Evolutionary conservation across 768 basidiomycete genomes (phyloP).

Genomic region (Psilocybe azurescens): DNA sequence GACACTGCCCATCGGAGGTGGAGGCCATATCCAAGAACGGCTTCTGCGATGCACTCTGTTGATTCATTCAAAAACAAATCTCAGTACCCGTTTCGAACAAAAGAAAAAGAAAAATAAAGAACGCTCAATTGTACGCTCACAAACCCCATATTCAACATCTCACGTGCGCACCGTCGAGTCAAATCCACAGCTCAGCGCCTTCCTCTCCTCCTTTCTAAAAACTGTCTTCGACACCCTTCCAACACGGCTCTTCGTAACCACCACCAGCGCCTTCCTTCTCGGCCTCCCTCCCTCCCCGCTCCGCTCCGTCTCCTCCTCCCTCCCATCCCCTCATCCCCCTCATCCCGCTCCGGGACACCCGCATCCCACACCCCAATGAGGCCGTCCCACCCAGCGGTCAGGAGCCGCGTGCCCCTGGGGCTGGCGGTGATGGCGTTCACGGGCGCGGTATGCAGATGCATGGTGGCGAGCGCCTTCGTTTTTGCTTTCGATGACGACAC

Average conservation of each 20-base stretch:
- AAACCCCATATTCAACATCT: slow-evolving; percentile 84
- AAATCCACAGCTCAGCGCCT: slow-evolving; percentile 81
- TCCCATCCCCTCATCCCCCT: slow-evolving; percentile 26
- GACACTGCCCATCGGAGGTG: slow-evolving; percentile 46
- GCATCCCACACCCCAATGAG: slow-evolving; percentile 74
- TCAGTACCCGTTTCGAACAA: background rate
- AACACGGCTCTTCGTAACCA: slow-evolving; percentile 84
- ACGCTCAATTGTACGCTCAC: slow-evolving; percentile 71
- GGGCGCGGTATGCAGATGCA: slow-evolving; percentile 85
- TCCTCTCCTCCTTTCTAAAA: slow-evolving; percentile 36
- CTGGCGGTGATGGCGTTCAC: slow-evolving; percentile 74
- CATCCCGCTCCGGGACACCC: slow-evolving; percentile 63
- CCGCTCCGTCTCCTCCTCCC: slow-evolving; percentile 31
- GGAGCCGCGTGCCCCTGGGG: slow-evolving; percentile 61
- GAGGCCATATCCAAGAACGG: slow-evolving; percentile 73
- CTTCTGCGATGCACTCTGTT: slow-evolving; percentile 72
- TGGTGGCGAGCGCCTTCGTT: slow-evolving; percentile 59
- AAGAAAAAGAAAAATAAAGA: slow-evolving; percentile 1
- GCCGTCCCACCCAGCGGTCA: slow-evolving; percentile 90
- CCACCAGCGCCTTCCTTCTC: slow-evolving; percentile 69
- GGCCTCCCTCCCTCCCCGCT: slow-evolving; percentile 27
- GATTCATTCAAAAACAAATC: too few species aligned
- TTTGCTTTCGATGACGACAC: slow-evolving; percentile 9
- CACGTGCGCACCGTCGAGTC: slow-evolving; percentile 91
- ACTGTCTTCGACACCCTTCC: slow-evolving; percentile 77